Conservation (phyloP, 495 filamentous ascomycete species). For the Aspergillus nidulans region DNA sequence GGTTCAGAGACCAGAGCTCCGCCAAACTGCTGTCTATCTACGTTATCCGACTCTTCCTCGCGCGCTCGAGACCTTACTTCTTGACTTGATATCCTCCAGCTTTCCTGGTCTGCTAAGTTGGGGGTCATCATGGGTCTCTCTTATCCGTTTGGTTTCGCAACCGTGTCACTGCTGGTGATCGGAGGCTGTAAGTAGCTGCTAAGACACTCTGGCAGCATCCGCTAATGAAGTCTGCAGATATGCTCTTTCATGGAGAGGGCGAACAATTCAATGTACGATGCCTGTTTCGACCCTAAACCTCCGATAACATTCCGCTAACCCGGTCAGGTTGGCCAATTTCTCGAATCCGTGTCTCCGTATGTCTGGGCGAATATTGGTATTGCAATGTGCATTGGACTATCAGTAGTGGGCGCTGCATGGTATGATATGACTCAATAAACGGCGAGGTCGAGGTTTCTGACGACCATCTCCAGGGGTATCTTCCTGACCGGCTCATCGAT, state of each 20-base stretch:
- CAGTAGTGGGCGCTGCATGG: conserved; percentile 97
- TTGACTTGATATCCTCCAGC: conserved; percentile 23
- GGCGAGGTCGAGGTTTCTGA: not conserved
- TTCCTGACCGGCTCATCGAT: conserved; percentile 99
- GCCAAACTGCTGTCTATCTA: conserved; percentile 5
- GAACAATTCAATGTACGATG: conserved; percentile 89
- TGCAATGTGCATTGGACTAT: conserved; percentile 89
- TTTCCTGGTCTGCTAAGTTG: conserved; percentile 12
- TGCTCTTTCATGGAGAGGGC: conserved; percentile 95
- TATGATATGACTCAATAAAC: conserved; percentile 39
- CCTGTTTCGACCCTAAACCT: not conserved
- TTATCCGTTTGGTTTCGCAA: conserved; percentile 68
- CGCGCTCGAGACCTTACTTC: conserved; percentile 16
- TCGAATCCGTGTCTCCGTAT: conserved; percentile 91
- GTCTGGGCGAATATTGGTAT: conserved; percentile 91
- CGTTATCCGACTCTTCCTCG: not conserved
- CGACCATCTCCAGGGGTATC: conserved; percentile 72
- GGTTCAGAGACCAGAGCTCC: conserved; percentile 12
- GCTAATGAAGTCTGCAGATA: conserved; percentile 57
- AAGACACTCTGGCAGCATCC: conserved; percentile 10
- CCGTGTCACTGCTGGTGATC: conserved; percentile 70
- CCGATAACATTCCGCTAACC: conserved; percentile 20
- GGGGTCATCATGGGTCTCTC: conserved; percentile 44
- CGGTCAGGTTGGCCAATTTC: conserved; percentile 79
- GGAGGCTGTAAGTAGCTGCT: conserved; percentile 69